phyloP scores from a whole-genome alignment of 2,329 filamentous ascomycete genomes.

The Myriangium duriaei region DNA sequence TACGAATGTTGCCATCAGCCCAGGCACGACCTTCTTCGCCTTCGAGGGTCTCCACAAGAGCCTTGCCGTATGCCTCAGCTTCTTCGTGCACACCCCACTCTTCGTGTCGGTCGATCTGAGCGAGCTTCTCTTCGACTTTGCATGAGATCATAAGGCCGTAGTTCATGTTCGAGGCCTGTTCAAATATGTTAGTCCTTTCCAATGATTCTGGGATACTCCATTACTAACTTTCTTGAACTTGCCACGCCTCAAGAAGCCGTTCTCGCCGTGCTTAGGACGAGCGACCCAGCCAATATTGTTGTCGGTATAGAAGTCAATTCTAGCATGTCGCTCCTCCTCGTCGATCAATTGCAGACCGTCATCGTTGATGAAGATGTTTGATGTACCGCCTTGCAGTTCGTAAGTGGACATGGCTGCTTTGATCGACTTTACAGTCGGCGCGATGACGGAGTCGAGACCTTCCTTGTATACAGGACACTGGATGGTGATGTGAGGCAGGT shows the following conservation, averaged over 20 bases:
- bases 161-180: slow-evolving; percentile 56
- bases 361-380: slow-evolving; percentile 67
- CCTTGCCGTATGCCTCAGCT: slow-evolving; percentile 36
- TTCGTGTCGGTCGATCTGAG: slow-evolving; percentile 24
- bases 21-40: slow-evolving; percentile 44
- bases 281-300: slow-evolving; percentile 39
- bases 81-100: slow-evolving; percentile 26
- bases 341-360: slow-evolving; percentile 55
- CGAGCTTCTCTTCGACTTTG: slow-evolving; percentile 49
- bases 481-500: slow-evolving; percentile 58
- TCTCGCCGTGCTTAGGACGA: slow-evolving; percentile 37
- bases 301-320: slow-evolving; percentile 38
- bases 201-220: too few relatives aligned
- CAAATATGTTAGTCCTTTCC: slow-evolving; percentile 3
- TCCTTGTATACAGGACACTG: slow-evolving; percentile 87
- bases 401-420: slow-evolving; percentile 68
- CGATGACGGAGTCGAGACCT: slow-evolving; percentile 61
- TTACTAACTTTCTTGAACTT: slow-evolving; percentile 51
- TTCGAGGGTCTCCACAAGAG: slow-evolving; percentile 38
- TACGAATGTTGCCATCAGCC: slow-evolving; percentile 48
- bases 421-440: slow-evolving; percentile 63
- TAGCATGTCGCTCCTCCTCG: slow-evolving; percentile 30
- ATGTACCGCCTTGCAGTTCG: slow-evolving; percentile 64
- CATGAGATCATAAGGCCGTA: slow-evolving; percentile 51
- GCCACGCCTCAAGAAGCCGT: slow-evolving; percentile 42